Evolutionary conservation across 257 asterid genomes (phyloP), one percentile per base, ranked within the genome.

Genomic region (Agastache rugosa): DNA sequence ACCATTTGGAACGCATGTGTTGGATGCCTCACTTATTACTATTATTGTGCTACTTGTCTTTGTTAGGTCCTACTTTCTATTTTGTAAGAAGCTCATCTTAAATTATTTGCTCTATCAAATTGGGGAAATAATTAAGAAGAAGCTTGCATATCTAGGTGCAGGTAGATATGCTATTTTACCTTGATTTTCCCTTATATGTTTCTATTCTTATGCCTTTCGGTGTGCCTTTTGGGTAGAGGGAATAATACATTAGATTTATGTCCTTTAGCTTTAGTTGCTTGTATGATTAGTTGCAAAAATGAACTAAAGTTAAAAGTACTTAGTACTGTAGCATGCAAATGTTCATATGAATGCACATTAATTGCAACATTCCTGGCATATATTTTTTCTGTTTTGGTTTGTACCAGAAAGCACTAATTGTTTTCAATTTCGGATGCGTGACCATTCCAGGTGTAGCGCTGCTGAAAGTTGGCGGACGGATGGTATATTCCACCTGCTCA

Each of bases 401-500:
- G 25, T 64, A 63, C 45, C 47, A 69, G 48, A 73, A 50, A 71
- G 48, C 70, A 51, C 73, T 71, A 22, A 73, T 39, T 44, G 19
- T 31, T 53, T 27, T 42, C 68, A 4, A 53, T 58, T 75, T 56
- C 56, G n/a, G 10, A 31, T 45, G 9, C 39, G 27, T 83, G 59
- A 25, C 72, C 66, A 27, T 81, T 80, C 71, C 90, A 93, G 98
- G 97, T 69, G 5, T 89, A 80, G 87, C 98, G 62, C 85, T 94
- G 90, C 98, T 94, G 72, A 94, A 90, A 84, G 98, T 94, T 85
- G 99, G 97, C 63, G 97, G 99, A 22, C 87, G 91, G 80, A 87
- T 94, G 93, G 94, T 94, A 67, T 94, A 94, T 81, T 94, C 99
- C 71, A 94, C 99, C 73, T 94, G 99, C 90, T 94, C 99, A 65